Evolutionary conservation across 495 filamentous ascomycete species (phyloP), one percentile per base, ranked within the genome.

Genomic region (Neurospora sp.): DNA sequence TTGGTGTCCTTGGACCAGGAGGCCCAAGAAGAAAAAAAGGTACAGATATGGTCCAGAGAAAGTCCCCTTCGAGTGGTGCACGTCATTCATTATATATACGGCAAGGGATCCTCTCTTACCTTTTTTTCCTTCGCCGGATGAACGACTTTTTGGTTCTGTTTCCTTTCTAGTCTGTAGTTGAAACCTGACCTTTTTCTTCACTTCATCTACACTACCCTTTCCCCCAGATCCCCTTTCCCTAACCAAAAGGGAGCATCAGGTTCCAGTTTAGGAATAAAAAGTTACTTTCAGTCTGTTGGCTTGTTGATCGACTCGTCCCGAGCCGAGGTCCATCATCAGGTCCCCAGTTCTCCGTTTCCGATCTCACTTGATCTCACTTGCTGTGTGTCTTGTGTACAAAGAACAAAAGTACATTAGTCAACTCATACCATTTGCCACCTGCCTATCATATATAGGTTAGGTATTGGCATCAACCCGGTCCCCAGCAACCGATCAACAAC

Each of bases 251-350:
- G 48, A 59, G 48, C 54, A 35, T 31, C 27, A 62, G 54, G 54
- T 62, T 62, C 54, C 54, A 62, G 54, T 62, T 62, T 62, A 62
- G 54, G 54, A 62, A 62, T 62, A 62, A 35, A 59, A 59, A 59
- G 23, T 59, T 62, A 35, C 46, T 59, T 23, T 20, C 23, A 12
- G 48, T 54, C 27, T 35, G 54, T 35, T 62, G 54, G 54, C 54
- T 62, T 62, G 71, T 72, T 72, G 71, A 37, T 37, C 48, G 39
- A 70, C 70, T 72, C 71, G 70, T 39, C 70, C 71, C 73, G 42
- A 72, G n/a, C 46, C 69, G 39, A 73, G 35, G 37, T 44, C 41
- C 35, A 27, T 48, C 20, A 35, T 70, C 31, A 42, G 39, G 35
- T 72, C 70, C 42, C 69, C 62, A 73, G 39, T 35, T 27, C 27